Percentiles rank a stretch among this genome's conserved stretches.
These are phyloP conservation scores for Phoma sp. DNA, from an alignment of 2,329 filamentous ascomycete species.

Conservation along the genomic window DNA sequence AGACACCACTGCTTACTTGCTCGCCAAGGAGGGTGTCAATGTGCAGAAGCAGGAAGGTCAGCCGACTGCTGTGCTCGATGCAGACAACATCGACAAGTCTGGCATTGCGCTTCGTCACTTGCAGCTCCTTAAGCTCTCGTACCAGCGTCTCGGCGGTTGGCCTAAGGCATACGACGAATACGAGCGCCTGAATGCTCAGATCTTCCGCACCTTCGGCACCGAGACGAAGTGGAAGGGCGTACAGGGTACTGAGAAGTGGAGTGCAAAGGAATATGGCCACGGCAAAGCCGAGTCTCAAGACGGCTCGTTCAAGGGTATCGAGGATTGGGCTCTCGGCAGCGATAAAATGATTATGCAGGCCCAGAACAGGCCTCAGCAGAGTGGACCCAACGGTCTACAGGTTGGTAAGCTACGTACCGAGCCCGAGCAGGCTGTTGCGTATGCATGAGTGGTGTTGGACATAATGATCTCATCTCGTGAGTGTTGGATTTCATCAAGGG, in stretches of 20 bases:
- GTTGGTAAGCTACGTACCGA: not conserved
- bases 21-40: slow-evolving; percentile 44
- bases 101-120: slow-evolving; percentile 45
- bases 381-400: not conserved
- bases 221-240: slow-evolving; percentile 49
- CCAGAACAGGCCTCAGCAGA: slow-evolving; percentile 15
- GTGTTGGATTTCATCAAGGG: no score
- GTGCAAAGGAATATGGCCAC: slow-evolving; percentile 52
- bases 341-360: slow-evolving; percentile 23
- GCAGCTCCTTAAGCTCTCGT: slow-evolving; percentile 48
- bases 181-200: slow-evolving; percentile 54
- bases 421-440: slow-evolving; percentile 2
- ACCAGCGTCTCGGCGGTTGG: slow-evolving; percentile 53
- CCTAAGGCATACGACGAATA: slow-evolving; percentile 58
- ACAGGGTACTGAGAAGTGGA: slow-evolving; percentile 58
- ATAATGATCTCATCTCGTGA: no score
- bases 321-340: slow-evolving; percentile 42
- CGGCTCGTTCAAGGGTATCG: slow-evolving; percentile 40
- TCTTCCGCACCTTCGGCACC: slow-evolving; percentile 50
- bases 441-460: not conserved
- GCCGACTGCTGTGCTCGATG: slow-evolving; percentile 31
- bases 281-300: slow-evolving; percentile 56
- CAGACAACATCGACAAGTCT: slow-evolving; percentile 35
- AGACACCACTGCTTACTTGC: slow-evolving; percentile 46
- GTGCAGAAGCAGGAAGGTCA: slow-evolving; percentile 34